Percentiles rank a stretch among this genome's conserved stretches.
Evolutionary conservation across 2,329 filamentous ascomycete genomes (phyloP).

Genomic region (Aspergillus viridinutans): DNA sequence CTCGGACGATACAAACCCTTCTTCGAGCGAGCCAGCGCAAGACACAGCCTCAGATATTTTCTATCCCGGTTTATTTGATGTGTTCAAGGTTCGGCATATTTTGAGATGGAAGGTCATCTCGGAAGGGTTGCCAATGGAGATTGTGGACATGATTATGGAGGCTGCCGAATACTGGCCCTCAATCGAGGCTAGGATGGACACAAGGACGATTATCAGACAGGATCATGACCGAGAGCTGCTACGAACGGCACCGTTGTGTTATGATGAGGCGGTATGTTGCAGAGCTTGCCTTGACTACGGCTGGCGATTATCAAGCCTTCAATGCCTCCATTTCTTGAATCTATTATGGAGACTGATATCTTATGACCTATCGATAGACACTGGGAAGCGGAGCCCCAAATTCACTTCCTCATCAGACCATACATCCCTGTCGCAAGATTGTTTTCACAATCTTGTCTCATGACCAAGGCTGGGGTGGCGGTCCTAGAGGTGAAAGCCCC

Average conservation of each 20-base stretch:
- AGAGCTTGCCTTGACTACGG: not conserved
- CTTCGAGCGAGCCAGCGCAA: not conserved
- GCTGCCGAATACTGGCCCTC: constrained; percentile 35
- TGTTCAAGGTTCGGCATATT: constrained; percentile 29
- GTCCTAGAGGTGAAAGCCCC: constrained; percentile 11
- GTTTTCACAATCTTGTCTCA: constrained; percentile 32
- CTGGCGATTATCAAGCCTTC: not conserved
- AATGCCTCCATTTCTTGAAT: not conserved
- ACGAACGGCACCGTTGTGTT: constrained; percentile 35
- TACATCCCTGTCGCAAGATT: constrained; percentile 38
- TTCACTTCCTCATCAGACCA: constrained; percentile 30
- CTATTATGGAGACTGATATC: not conserved
- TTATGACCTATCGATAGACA: constrained; percentile 5
- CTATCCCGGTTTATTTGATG: constrained; percentile 29
- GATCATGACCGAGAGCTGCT: constrained; percentile 34
- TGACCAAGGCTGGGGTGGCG: constrained; percentile 34
- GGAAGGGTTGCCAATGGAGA: constrained; percentile 30
- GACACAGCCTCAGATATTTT: constrained; percentile 8
- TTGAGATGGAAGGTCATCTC: constrained; percentile 25
- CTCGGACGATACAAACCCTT: not conserved
- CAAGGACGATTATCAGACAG: constrained; percentile 19
- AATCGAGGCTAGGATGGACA: constrained; percentile 15
- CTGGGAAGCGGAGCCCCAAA: constrained; percentile 13
- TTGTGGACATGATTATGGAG: constrained; percentile 39
- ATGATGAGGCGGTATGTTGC: constrained; percentile 24